Base-by-base conservation (phyloP, 805 yeast genomes). In the Kuraishia capsulata region DNA sequence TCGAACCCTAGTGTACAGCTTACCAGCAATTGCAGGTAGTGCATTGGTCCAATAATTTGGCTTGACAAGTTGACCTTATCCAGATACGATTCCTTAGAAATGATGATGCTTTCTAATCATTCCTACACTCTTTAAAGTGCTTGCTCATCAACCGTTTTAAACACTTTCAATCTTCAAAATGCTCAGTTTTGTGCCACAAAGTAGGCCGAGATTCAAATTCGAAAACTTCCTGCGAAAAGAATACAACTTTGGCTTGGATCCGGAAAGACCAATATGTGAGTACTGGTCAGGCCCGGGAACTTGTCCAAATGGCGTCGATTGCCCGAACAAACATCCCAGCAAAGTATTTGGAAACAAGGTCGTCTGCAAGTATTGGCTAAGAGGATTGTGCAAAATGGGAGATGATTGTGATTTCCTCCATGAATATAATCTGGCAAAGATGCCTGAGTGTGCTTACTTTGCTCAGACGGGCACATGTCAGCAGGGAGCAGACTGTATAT, bases 281-380 rank as follows among this genome's bases (percentile, higher is more conserved):
- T 80, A 66, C 50, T 81, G 67, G 64, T 66, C 68, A 45, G 80
- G 76, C 36, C 76, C 83, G 30, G 69, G 82, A 23, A 69, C 77
- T 13, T 90, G 97, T 59, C 96, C 97, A 2, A 68, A 80, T 42
- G 96, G 97, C 5, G 65, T 71, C n/a, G 70, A 70, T 36, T 90
- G 97, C 55, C 89, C 89, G 17, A 79, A 85, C 61, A 84, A 88
- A 53, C 97, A 90, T 61, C 25, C 73, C 76, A 37, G 78, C 74
- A 38, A 71, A 71, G 53, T 56, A 35, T 77, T 75, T 52, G 67
- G 71, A 38, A 81, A 81, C 56, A 81, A 82, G 56, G 86, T 92
- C 39, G 98, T 92, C 4, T 92, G 98, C 58, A 90, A 92, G 68
- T 97, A 92, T 65, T 92, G 98, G 99, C 73, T 92, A 26, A 74